Base-by-base conservation (phyloP, 169 alveolate genomes). In the Cryptosporidium parvum region DNA sequence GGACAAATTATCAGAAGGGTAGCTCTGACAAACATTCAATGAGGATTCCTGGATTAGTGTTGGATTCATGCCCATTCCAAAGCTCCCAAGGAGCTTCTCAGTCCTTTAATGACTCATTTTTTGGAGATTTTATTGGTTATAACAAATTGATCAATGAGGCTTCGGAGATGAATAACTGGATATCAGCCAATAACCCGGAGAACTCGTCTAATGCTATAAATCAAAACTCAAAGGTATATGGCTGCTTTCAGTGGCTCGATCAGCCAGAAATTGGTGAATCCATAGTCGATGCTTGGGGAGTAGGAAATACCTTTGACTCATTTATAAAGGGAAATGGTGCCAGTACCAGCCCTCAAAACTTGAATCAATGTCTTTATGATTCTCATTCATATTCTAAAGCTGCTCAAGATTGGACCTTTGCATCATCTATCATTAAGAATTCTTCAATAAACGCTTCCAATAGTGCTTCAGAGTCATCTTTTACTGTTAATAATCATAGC, bases 181-280 rank as follows among this genome's bases (percentile, higher is more conserved):
- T 56, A 0, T 56, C 67, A 8, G 14, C 67, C 39, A n/a, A 23
- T 37, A 18, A 53, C 9, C 21, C 67, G 8, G 37, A 56, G 67
- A 56, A 26, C 67, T 10, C n/a, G 6, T 26, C 67, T 26, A 56
- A 26, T 29, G 67, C 67, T 56, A 56, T 56, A 10, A 56, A 26
- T 56, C 29, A 9, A 56, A 21, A 6, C 67, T 26, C 67, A 3
- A 37, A 33, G 52, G 72, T 8, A 9, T 35, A 21, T 3, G 48
- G 29, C 35, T 65, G 33, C 5, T 35, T 65, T 29, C 72, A 37
- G 53, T 65, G 72, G 72, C 72, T 37, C 52, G 72, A 33, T 33
- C 72, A 33, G 23, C 72, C 72, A 29, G 72, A 37, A 33, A n/a
- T 31, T 31, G 72, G 72, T 2, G 72, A 65, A 29, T 35, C 23